A percentile compares a stretch with the other conserved stretches of the same genome.
phyloP scores from a whole-genome alignment of 345 rosid species.

The Eucalyptus dawsonii region DNA sequence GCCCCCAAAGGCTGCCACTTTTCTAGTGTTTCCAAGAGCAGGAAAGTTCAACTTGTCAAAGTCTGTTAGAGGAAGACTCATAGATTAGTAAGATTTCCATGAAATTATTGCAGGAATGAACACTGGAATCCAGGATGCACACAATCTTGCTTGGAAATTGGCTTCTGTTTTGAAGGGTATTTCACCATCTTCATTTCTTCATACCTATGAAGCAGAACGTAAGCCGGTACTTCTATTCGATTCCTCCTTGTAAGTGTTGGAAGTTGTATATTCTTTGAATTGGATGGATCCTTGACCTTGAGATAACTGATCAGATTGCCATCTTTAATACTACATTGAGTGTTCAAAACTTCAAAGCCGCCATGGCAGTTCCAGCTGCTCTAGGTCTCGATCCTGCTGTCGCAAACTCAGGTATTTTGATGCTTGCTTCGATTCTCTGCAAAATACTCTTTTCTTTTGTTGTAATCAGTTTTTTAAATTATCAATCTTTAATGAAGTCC shows the following conservation, averaged over 20 bases:
- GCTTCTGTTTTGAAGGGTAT: conserved; percentile 50
- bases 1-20: neutral
- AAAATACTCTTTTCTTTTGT: neutral
- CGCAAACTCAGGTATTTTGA: conserved; percentile 57
- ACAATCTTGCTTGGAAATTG: conserved; percentile 95
- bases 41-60: neutral
- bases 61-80: neutral
- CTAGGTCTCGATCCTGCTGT: conserved; percentile 74
- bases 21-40: neutral
- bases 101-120: conserved; percentile 65
- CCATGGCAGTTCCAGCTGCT: conserved; percentile 84
- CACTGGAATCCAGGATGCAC: conserved; percentile 96
- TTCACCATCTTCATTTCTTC: conserved; percentile 52
- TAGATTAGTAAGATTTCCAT: neutral
- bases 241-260: neutral
- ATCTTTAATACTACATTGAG: conserved; percentile 72
- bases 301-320: conserved; percentile 48
- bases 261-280: neutral
- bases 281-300: neutral
- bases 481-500: neutral
- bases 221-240: conserved; percentile 45
- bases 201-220: conserved; percentile 76
- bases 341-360: conserved; percentile 79
- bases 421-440: neutral
- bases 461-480: neutral